Percentiles rank a stretch among this genome's conserved stretches.
phyloP scores from a whole-genome alignment of 2,329 filamentous ascomycete genomes.

The Westerdykella ornata region DNA sequence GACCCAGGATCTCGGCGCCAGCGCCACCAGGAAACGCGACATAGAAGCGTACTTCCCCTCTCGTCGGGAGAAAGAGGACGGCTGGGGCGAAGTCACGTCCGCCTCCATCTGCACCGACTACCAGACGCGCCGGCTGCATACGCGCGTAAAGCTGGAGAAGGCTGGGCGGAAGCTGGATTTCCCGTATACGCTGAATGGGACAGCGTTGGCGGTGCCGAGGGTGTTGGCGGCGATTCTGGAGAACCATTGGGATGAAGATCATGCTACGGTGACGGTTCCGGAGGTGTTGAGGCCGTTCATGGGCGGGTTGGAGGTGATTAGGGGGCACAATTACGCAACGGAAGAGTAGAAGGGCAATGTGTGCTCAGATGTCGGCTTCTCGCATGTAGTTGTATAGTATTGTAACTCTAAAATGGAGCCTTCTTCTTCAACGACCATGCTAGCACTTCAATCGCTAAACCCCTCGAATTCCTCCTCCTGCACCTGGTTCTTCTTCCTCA shows the following conservation, averaged over 20 bases:
- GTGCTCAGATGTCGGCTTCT: no score
- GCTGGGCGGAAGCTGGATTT: conserved; percentile 55
- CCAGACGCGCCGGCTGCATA: conserved; percentile 75
- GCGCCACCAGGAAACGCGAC: conserved; percentile 78
- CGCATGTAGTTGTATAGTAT: no score
- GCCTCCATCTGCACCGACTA: conserved; percentile 93
- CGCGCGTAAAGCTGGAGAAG: conserved; percentile 55
- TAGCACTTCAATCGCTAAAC: conserved; percentile 25
- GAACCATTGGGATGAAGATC: conserved; percentile 74
- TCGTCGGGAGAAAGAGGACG: conserved; percentile 56
- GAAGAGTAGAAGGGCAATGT: no score
- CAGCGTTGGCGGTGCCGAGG: conserved; percentile 82
- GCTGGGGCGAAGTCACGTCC: conserved; percentile 91
- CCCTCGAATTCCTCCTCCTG: conserved; percentile 29
- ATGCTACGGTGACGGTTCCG: conserved; percentile 64
- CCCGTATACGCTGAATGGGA: conserved; percentile 89
- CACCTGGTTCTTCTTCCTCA: conserved; percentile 19
- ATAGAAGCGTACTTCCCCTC: conserved; percentile 94
- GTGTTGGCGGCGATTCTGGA: conserved; percentile 85
- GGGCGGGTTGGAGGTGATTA: conserved; percentile 47
- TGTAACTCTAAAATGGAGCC: no score
- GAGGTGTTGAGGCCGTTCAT: conserved; percentile 77
- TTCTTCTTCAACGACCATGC: no score
- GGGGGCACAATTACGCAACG: conserved; percentile 16
- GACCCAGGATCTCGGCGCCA: conserved; percentile 77